Conservation (phyloP, 345 rosid species). For the Salix dunnii region DNA sequence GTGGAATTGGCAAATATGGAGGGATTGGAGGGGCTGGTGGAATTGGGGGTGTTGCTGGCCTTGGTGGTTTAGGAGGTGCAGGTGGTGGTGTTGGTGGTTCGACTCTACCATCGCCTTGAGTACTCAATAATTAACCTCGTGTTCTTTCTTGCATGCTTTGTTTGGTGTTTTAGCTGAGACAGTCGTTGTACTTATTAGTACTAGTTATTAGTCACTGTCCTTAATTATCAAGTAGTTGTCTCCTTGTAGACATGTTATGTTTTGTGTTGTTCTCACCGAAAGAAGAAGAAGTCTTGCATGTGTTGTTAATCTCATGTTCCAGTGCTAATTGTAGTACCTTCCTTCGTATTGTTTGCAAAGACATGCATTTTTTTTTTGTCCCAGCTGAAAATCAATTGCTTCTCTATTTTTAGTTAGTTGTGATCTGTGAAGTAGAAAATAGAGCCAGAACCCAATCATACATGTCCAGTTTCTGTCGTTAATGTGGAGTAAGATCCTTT, state of each 20-base stretch:
- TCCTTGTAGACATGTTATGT: not conserved
- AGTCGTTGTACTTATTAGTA: not conserved
- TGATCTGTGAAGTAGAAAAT: not conserved
- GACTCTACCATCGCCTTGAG: constrained; percentile 20
- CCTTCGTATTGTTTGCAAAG: not conserved
- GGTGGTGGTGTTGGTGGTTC: constrained; percentile 28
- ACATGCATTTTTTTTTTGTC: not conserved
- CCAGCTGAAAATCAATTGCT: not conserved
- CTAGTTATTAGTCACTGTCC: not conserved
- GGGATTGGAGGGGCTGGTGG: constrained; percentile 58
- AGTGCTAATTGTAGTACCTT: not conserved
- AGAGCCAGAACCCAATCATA: not conserved
- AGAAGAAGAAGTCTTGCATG: not conserved
- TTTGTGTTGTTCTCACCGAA: not conserved
- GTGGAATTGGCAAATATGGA: constrained; percentile 52
- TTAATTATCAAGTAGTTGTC: not conserved
- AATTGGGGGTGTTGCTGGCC: constrained; percentile 58
- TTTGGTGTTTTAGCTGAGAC: not conserved
- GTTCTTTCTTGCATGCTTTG: no score
- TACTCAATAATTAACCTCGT: not conserved
- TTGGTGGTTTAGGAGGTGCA: constrained; percentile 34
- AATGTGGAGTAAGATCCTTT: not conserved
- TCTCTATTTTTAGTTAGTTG: not conserved
- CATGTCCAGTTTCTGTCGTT: not conserved
- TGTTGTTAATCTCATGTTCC: not conserved